Evolutionary conservation across 176 grass and related monocot species (phyloP), one percentile per base, ranked within the genome.

Genomic region (Hordeum vulgare): DNA sequence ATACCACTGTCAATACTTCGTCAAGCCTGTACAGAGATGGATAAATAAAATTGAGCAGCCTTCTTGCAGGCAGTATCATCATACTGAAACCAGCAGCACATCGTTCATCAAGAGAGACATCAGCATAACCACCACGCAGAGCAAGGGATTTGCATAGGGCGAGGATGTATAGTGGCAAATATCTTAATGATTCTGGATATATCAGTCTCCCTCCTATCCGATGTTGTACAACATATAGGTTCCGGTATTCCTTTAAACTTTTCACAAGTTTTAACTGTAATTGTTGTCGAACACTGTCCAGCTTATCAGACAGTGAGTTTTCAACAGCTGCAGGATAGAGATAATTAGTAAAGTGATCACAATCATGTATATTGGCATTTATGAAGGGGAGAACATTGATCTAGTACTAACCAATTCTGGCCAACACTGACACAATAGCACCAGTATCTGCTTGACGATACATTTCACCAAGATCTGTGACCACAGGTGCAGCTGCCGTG

Each of bases 391-490:
- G 39, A 66, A 35, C 35, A 81, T 34, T 51, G 54, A 74, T 57
- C 59, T 54, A 42, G 15, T 44, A 90, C 93, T 92, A 60, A 99
- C 96, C 93, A 29, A 87, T 87, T 81, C 96, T 90, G 82, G 87
- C 83, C 73, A 96, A 71, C 72, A 99, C 62, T 47, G 91, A 96
- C 25, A 96, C 69, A 76, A 96, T 86, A 74, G 96, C 91, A 20
- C 93, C 96, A 71, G 93, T 92, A 85, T 99, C 96, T 83, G 96
- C 96, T 81, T 99, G 93, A 74, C 88, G 87, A 83, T 99, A 99
- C 93, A 99, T 99, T 89, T 99, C 96, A 86, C 83, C 49, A 83
- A 99, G 91, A 90, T 99, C 96, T 81, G 93, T 83, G 66, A 99
- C 96, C 78, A 99, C 96, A 81, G 93, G 91, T 79, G 91, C 96